Percentiles rank a stretch among this genome's conserved stretches.
Evolutionary conservation across 1,139 yeast species (phyloP).

Genomic region (Kodamaea derodonti): DNA sequence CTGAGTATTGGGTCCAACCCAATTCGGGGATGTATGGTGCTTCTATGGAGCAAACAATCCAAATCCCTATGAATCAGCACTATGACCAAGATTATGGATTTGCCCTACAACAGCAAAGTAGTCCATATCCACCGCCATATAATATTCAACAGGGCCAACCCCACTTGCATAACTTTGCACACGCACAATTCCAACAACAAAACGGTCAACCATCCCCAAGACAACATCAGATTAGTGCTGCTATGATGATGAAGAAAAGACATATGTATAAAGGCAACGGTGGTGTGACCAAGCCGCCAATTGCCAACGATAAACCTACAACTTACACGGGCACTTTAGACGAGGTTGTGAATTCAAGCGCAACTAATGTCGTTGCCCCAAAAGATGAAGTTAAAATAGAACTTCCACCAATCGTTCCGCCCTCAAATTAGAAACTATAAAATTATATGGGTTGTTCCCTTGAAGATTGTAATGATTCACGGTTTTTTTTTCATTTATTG

Average conservation of each 20-base stretch:
- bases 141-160: background rate
- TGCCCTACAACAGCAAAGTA: conserved; percentile 3
- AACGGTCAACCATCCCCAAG: conserved; percentile 13
- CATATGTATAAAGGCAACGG: conserved; percentile 14
- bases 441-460: no score
- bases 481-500: background rate
- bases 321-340: conserved; percentile 11
- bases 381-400: conserved; percentile 9
- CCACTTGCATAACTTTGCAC: background rate
- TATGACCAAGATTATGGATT: conserved; percentile 15
- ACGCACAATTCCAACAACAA: background rate
- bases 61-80: conserved; percentile 12
- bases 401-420: background rate
- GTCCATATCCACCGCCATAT: conserved; percentile 9
- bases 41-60: conserved; percentile 11
- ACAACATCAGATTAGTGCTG: conserved; percentile 22
- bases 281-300: conserved; percentile 10
- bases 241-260: conserved; percentile 25
- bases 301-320: conserved; percentile 4
- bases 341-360: conserved; percentile 15
- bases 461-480: background rate
- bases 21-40: conserved; percentile 11
- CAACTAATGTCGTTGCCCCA: conserved; percentile 15
- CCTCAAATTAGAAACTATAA: background rate
- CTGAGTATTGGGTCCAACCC: conserved; percentile 20